These are phyloP conservation scores for Sarcomyxa edulis DNA, from an alignment of 768 basidiomycete genomes.

Conservation along the genomic window DNA sequence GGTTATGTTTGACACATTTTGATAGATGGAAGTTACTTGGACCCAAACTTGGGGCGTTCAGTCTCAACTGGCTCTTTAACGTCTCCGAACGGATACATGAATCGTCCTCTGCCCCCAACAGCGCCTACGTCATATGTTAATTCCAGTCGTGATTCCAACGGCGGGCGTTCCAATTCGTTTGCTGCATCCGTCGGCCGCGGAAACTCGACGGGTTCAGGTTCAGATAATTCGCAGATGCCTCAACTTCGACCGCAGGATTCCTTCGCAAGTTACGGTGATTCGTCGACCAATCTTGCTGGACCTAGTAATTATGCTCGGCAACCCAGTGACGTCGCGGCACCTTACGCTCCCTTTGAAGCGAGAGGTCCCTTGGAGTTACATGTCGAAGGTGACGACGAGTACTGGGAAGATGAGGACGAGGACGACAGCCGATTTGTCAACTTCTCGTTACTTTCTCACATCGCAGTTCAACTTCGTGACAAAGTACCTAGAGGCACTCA, in stretches of 20 bases:
- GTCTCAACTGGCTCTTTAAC: too few relatives aligned
- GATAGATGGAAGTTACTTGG: too few relatives aligned
- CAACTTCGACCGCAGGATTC: conserved; percentile 13
- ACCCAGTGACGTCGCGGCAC: conserved; percentile 21
- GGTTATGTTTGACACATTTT: too few relatives aligned
- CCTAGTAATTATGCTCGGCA: conserved; percentile 14
- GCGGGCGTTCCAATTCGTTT: background rate
- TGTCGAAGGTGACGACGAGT: conserved; percentile 44
- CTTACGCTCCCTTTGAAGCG: conserved; percentile 23
- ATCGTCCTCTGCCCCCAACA: background rate
- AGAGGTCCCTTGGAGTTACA: conserved; percentile 34
- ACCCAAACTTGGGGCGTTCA: too few relatives aligned
- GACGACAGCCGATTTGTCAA: conserved; percentile 80
- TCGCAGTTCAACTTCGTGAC: conserved; percentile 86
- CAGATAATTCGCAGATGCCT: conserved; percentile 7
- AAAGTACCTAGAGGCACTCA: conserved; percentile 84
- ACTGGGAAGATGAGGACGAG: conserved; percentile 62
- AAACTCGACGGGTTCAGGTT: conserved; percentile 20
- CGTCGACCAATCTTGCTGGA: conserved; percentile 7
- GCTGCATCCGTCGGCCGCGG: conserved; percentile 19
- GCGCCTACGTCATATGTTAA: background rate
- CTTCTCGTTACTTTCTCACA: conserved; percentile 79
- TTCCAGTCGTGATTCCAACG: background rate
- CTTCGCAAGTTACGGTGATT: conserved; percentile 9
- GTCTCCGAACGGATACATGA: conserved; percentile 3